Conservation (phyloP, 1,139 yeast genomes). For the Zygoascus meyerae region DNA sequence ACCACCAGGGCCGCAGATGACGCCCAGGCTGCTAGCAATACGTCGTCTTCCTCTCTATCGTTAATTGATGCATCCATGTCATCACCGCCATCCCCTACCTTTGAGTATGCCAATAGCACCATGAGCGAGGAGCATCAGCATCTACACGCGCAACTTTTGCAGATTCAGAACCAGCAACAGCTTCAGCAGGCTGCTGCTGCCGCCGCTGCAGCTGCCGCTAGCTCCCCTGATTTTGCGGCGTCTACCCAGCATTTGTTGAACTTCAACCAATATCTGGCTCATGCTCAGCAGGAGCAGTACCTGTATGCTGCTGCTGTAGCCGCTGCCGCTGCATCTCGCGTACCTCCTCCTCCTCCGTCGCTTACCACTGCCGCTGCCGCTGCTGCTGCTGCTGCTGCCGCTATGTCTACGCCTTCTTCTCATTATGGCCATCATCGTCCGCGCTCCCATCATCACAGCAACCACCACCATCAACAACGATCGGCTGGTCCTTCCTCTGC, state of each 20-base stretch:
- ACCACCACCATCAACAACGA: constrained; percentile 10
- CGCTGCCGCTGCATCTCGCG: constrained; percentile 31
- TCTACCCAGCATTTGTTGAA: constrained; percentile 48
- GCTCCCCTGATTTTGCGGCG: constrained; percentile 9
- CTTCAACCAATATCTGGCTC: constrained; percentile 72
- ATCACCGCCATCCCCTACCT: constrained; percentile 10
- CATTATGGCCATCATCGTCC: constrained; percentile 1
- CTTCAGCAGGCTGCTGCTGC: constrained; percentile 11
- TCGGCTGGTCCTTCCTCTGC: constrained; percentile 7
- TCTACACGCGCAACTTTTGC: constrained; percentile 9
- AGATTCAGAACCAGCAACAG: constrained; percentile 10
- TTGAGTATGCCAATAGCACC: constrained; percentile 4
- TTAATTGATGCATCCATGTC: constrained; percentile 9
- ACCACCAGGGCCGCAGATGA: constrained; percentile 1
- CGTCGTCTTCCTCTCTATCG: constrained; percentile 9
- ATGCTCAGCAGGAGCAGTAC: constrained; percentile 57
- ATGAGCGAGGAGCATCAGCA: constrained; percentile 10
- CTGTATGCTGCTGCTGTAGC: constrained; percentile 52
- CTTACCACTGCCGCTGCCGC: constrained; percentile 7
- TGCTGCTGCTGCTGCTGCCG: constrained; percentile 12
- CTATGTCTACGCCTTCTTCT: constrained; percentile 6
- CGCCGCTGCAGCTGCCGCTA: constrained; percentile 10
- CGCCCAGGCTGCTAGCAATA: constrained; percentile 2
- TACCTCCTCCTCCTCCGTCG: constrained; percentile 10
- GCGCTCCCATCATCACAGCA: constrained; percentile 12